These are phyloP conservation scores for Anthracocystis panici-leucophaei DNA, from an alignment of 1,284 basidiomycete genomes.

Conservation along the genomic window DNA sequence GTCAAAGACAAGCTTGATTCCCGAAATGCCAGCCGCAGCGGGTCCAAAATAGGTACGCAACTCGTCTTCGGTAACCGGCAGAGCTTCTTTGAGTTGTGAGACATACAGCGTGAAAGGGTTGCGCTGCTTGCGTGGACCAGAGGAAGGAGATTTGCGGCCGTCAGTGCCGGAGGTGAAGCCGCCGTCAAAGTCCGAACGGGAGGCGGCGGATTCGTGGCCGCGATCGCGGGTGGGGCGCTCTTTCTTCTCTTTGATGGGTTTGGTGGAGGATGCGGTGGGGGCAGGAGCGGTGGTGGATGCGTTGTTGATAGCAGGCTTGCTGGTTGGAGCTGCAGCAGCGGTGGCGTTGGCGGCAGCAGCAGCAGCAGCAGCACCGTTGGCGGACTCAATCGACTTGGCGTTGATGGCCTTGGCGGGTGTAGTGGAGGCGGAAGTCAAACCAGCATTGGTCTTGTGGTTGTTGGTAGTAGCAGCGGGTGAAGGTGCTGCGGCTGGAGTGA, in stretches of 20 bases:
- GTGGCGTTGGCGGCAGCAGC: not conserved
- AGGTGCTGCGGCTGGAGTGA: constrained; percentile 6
- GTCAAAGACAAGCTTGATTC: constrained; percentile 55
- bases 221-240: constrained; percentile 29
- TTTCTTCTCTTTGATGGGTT: constrained; percentile 41
- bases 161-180: constrained; percentile 45
- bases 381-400: constrained; percentile 12
- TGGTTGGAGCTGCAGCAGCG: not conserved
- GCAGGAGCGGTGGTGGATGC: constrained; percentile 3
- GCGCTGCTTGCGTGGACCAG: constrained; percentile 21
- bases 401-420: not conserved
- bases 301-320: constrained; percentile 4
- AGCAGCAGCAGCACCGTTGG: constrained; percentile 16
- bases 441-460: constrained; percentile 4
- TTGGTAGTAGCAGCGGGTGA: constrained; percentile 1
- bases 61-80: constrained; percentile 58
- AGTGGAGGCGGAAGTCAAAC: constrained; percentile 1
- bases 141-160: constrained; percentile 36
- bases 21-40: constrained; percentile 45
- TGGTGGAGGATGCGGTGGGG: constrained; percentile 19
- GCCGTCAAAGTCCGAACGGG: constrained; percentile 43
- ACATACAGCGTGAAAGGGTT: constrained; percentile 56
- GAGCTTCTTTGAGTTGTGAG: constrained; percentile 56
- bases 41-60: constrained; percentile 59
- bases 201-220: constrained; percentile 46